Conservation (phyloP, 1,139 yeast species). For the Saccharomyces hybrid region DNA sequence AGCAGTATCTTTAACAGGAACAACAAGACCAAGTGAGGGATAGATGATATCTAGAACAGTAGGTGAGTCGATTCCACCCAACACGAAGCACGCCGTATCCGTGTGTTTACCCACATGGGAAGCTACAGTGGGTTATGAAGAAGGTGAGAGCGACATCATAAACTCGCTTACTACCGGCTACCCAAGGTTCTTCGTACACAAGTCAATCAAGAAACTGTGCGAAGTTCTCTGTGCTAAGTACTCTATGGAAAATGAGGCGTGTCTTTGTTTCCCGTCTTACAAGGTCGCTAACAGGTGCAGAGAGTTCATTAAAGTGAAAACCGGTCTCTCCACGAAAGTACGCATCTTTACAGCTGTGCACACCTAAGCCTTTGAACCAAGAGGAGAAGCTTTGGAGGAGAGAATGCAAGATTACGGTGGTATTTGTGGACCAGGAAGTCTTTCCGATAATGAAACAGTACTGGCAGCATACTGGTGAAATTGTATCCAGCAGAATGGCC, state of each 20-base stretch:
- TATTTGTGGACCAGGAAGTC: constrained; percentile 50
- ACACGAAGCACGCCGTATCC: constrained; percentile 87
- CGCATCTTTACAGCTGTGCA: constrained; percentile 74
- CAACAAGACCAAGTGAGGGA: constrained; percentile 45
- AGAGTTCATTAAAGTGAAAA: constrained; percentile 48
- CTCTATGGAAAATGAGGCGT: constrained; percentile 59
- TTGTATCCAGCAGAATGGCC: constrained; percentile 80
- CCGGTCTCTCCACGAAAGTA: constrained; percentile 29
- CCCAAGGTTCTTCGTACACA: constrained; percentile 80
- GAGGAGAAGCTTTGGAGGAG: constrained; percentile 52
- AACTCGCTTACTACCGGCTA: constrained; percentile 77
- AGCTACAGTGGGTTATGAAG: constrained; percentile 80
- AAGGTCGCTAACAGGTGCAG: constrained; percentile 79
- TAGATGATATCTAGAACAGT: constrained; percentile 54
- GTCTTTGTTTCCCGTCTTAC: constrained; percentile 69
- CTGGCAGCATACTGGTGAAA: constrained; percentile 98
- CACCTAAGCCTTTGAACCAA: constrained; percentile 57
- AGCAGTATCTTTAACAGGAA: not conserved
- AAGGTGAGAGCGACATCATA: constrained; percentile 78
- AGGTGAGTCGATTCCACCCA: constrained; percentile 81
- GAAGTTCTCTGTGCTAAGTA: constrained; percentile 44
- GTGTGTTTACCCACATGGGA: constrained; percentile 94
- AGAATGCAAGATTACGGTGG: constrained; percentile 66
- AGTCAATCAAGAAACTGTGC: constrained; percentile 56
- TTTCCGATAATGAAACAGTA: constrained; percentile 66